Evolutionary conservation across 805 yeast species (phyloP), one percentile per base, ranked within the genome.

Genomic region (Yamadazyma kitorensis): DNA sequence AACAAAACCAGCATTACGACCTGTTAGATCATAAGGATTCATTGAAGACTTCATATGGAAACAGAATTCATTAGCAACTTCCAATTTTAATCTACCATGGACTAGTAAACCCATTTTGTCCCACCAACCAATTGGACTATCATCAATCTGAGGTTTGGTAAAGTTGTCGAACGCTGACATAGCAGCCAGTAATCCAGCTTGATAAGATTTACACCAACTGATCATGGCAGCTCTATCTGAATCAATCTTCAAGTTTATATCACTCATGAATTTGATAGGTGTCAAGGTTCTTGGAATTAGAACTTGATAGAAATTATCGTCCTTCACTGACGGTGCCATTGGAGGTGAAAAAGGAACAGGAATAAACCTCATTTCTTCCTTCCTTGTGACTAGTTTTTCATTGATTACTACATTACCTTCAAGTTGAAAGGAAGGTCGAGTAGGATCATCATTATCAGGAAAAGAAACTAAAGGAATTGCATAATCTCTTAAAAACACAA

Each of bases 161-260:
- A 68, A 66, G 32, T 67, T 67, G 31, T 64, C 70, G 29, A 68
- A 56, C 0, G 72, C 68, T 28, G 52, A 36, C 37, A 52, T 47
- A 2, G 78, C 73, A 17, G 80, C 70, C 49, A 70, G 71, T 22
- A 78, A 58, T 3, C 80, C 82, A 0, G 86, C 78, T 42, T 70
- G 82, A 29, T 78, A 61, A 0, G 85, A 68, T 37, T 78, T 75
- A 31, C 84, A 74, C 86, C 86, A 81, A 11, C 80, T 70, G 4
- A 81, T 58, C 28, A 69, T 58, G 12, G 82, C 72, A 3, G 81
- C 70, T 13, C 63, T 50, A 2, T 57, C 52, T 0, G 83, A 70
- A 17, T 54, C 54, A 9, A 79, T 67, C 6, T 56, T 43, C 16
- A 78, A 68, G 10, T 62, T 55, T 37, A 78, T 45, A 44, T 79